These are phyloP conservation scores for Colletotrichum aenigma DNA, from an alignment of 2,329 filamentous ascomycete genomes.

Conservation along the genomic window DNA sequence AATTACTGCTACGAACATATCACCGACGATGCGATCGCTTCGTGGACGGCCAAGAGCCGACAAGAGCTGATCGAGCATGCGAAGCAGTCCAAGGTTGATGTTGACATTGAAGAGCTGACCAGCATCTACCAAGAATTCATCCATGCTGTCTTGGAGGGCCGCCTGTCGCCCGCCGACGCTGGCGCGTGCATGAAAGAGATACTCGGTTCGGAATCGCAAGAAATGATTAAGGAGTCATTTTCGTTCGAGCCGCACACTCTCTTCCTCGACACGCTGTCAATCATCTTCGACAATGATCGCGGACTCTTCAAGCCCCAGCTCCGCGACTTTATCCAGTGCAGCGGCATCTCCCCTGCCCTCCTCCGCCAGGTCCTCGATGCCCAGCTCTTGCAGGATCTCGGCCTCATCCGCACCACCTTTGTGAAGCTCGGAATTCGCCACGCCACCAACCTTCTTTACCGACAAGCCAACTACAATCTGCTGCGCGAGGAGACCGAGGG, in stretches of 20 bases:
- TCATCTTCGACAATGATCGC: slow-evolving; percentile 75
- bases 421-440: slow-evolving; percentile 82
- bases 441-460: slow-evolving; percentile 90
- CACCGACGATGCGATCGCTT: slow-evolving; percentile 69
- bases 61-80: slow-evolving; percentile 71
- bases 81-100: slow-evolving; percentile 65
- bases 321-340: slow-evolving; percentile 72
- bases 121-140: slow-evolving; percentile 86
- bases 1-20: slow-evolving; percentile 77
- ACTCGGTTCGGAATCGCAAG: slow-evolving; percentile 59
- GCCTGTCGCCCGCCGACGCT: slow-evolving; percentile 70
- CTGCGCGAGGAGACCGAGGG: slow-evolving; percentile 95
- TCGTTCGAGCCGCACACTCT: slow-evolving; percentile 68
- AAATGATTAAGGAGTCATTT: slow-evolving; percentile 53
- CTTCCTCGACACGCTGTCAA: slow-evolving; percentile 83
- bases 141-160: slow-evolving; percentile 72
- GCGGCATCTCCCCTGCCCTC: slow-evolving; percentile 71
- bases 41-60: slow-evolving; percentile 71
- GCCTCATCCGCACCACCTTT: slow-evolving; percentile 86
- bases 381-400: slow-evolving; percentile 74
- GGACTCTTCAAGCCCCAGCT: slow-evolving; percentile 54
- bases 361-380: slow-evolving; percentile 87
- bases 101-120: slow-evolving; percentile 72
- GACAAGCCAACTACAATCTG: slow-evolving; percentile 96
- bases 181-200: slow-evolving; percentile 78